A percentile compares a stretch with the other conserved stretches of the same genome.
Evolutionary conservation across 345 rosid species (phyloP).

Genomic region (Schrenkiella parvula): DNA sequence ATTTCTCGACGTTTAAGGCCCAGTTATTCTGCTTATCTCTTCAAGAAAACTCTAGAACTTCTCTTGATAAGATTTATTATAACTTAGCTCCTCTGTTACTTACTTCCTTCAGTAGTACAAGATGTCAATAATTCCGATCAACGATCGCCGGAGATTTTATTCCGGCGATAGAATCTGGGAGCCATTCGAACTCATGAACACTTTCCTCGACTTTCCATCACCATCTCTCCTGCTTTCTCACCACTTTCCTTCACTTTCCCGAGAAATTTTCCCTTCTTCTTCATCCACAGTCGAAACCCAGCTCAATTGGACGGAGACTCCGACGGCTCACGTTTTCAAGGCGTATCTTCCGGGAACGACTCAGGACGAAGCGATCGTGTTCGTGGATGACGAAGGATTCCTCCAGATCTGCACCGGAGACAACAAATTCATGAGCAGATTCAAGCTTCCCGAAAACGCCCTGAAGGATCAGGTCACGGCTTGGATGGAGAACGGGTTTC

Average conservation of each 20-base stretch:
- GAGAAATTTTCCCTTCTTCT: conserved; percentile 16
- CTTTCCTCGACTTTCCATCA: conserved; percentile 22
- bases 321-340: conserved; percentile 32
- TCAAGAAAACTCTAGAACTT: conserved; percentile 20
- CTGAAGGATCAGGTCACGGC: conserved; percentile 31
- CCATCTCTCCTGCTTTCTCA: conserved; percentile 15
- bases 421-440: conserved; percentile 37
- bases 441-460: conserved; percentile 28
- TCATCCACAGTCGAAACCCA: conserved; percentile 24
- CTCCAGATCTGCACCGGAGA: conserved; percentile 33
- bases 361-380: conserved; percentile 31
- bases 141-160: conserved; percentile 12
- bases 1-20: background rate
- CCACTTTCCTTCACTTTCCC: conserved; percentile 24
- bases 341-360: conserved; percentile 30
- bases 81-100: background rate
- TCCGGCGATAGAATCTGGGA: conserved; percentile 18
- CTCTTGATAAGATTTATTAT: background rate
- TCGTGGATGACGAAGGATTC: conserved; percentile 28
- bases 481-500: conserved; percentile 32
- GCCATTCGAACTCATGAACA: conserved; percentile 26
- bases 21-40: background rate
- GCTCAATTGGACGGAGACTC: conserved; percentile 31
- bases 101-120: background rate
- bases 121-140: conserved; percentile 36